Percentiles rank a stretch among this genome's conserved stretches.
These are phyloP conservation scores for Podila verticillata DNA, from an alignment of 192 early-diverging fungal species.

Conservation along the genomic window DNA sequence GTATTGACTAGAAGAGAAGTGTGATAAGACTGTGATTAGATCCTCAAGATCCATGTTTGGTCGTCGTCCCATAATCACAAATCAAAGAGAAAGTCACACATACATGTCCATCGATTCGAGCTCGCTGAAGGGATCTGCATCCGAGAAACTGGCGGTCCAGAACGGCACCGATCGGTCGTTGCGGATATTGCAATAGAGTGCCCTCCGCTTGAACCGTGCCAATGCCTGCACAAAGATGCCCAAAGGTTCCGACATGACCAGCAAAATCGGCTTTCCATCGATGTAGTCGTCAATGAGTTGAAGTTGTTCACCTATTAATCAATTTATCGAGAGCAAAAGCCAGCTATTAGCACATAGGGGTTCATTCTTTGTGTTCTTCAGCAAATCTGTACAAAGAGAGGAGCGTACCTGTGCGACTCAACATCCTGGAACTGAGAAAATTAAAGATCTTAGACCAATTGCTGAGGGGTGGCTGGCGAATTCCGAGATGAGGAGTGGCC, in stretches of 20 bases:
- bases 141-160: slow-evolving; percentile 66
- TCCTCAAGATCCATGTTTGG: too few species aligned
- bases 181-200: slow-evolving; percentile 58
- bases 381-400: not conserved
- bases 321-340: not conserved
- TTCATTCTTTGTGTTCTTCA: not conserved
- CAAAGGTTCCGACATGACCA: slow-evolving; percentile 54
- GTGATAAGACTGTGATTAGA: not conserved
- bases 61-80: not conserved
- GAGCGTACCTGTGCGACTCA: slow-evolving; percentile 58
- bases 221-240: slow-evolving; percentile 53
- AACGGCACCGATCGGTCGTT: slow-evolving; percentile 68
- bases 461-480: slow-evolving; percentile 32
- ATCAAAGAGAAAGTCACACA: slow-evolving; percentile 8
- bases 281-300: slow-evolving; percentile 52
- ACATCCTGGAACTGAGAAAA: slow-evolving; percentile 46
- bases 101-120: slow-evolving; percentile 58
- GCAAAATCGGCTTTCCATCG: slow-evolving; percentile 45
- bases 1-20: slow-evolving; percentile 27
- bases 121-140: slow-evolving; percentile 55
- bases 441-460: slow-evolving; percentile 46
- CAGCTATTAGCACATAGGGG: not conserved
- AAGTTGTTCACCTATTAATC: slow-evolving; percentile 53
- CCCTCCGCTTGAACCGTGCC: slow-evolving; percentile 51
- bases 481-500: slow-evolving; percentile 69